These are phyloP conservation scores for Odonthalia washingtoniensis DNA, from an alignment of 31 red algal genomes.

Conservation along the genomic window DNA sequence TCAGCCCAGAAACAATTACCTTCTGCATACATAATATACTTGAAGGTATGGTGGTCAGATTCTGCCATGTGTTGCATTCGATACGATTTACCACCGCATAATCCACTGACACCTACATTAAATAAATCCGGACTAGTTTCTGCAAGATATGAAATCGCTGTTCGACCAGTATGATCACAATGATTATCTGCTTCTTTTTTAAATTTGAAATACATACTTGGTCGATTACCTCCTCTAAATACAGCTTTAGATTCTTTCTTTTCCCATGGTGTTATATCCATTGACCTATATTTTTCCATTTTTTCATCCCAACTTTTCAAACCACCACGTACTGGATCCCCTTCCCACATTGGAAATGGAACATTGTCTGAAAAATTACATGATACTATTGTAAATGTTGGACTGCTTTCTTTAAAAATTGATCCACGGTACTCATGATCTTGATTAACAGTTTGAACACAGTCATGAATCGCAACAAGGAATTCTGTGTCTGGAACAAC, in stretches of 20 bases:
- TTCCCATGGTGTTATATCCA: constrained; percentile 78
- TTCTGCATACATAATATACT: constrained; percentile 94
- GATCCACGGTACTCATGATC: constrained; percentile 83
- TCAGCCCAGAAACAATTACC: constrained; percentile 99
- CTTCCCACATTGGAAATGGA: constrained; percentile 98
- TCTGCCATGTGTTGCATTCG: constrained; percentile 46
- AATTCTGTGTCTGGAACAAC: constrained; percentile 86
- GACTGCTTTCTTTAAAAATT: constrained; percentile 72
- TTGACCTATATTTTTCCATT: constrained; percentile 71
- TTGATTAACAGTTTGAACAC: constrained; percentile 93
- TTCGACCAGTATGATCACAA: constrained; percentile 67
- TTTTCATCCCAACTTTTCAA: constrained; percentile 86
- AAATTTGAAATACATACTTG: constrained; percentile 82
- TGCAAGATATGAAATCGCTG: constrained; percentile 50
- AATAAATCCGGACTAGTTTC: constrained; percentile 53
- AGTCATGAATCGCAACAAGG: constrained; percentile 95
- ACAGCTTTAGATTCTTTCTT: constrained; percentile 81
- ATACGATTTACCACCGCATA: constrained; percentile 66
- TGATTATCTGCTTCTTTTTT: constrained; percentile 76
- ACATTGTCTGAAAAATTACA: constrained; percentile 99
- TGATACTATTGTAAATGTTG: constrained; percentile 91
- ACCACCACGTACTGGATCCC: constrained; percentile 74
- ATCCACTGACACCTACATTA: constrained; percentile 68
- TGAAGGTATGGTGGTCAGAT: constrained; percentile 76
- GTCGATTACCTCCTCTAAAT: constrained; percentile 92